phyloP scores from a whole-genome alignment of 2,329 filamentous ascomycete genomes.

The Xylariaceae sp. region DNA sequence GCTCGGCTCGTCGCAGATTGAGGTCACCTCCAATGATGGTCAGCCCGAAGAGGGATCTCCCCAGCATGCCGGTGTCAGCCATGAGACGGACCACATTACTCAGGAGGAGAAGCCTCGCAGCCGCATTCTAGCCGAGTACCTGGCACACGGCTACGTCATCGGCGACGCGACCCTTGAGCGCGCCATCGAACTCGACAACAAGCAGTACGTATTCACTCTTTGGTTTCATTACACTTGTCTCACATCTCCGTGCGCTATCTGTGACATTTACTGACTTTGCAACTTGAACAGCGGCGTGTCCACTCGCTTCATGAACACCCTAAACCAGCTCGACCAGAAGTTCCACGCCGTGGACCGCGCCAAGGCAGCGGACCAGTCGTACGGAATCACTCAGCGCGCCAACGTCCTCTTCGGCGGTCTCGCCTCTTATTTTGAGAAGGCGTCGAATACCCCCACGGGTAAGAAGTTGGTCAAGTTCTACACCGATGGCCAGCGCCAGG shows the following conservation, averaged over 20 bases:
- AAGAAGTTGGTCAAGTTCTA: conserved; percentile 88
- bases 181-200: conserved; percentile 81
- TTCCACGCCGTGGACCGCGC: conserved; percentile 86
- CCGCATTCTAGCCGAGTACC: conserved; percentile 91
- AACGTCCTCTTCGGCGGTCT: conserved; percentile 60
- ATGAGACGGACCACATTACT: conserved; percentile 64
- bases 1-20: conserved; percentile 80
- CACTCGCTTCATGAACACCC: conserved; percentile 68
- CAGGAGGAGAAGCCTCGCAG: conserved; percentile 97
- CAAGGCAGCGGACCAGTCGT: conserved; percentile 75
- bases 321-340: conserved; percentile 74
- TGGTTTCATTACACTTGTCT: background rate
- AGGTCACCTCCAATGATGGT: conserved; percentile 62
- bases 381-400: conserved; percentile 73
- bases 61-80: conserved; percentile 50
- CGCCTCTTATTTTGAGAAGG: conserved; percentile 91
- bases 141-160: conserved; percentile 88
- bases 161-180: conserved; percentile 69
- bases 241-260: background rate
- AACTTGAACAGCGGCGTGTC: conserved; percentile 62
- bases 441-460: conserved; percentile 77
- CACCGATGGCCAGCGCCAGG: conserved; percentile 75
- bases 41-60: conserved; percentile 57
- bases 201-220: conserved; percentile 47
- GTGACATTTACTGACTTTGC: background rate